Percentiles rank a stretch among this genome's conserved stretches.
phyloP scores from a whole-genome alignment of 2,329 filamentous ascomycete species.

The Apiospora marii region DNA sequence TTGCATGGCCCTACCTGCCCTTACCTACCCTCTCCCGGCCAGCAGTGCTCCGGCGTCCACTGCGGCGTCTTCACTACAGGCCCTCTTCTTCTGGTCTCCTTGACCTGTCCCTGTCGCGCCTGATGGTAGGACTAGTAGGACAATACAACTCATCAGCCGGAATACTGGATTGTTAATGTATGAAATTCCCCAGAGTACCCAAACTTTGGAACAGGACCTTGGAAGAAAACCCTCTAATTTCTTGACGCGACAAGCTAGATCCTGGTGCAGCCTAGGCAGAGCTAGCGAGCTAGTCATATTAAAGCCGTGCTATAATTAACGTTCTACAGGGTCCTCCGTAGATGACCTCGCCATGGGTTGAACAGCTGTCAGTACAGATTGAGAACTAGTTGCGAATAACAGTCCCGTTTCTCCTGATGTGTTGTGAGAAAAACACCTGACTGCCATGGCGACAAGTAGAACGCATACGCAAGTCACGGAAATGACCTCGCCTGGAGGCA shows the following conservation, averaged over 20 bases:
- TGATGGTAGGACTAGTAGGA: not conserved
- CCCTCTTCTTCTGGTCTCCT: no score
- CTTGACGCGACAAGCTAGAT: not conserved
- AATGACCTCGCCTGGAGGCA: not conserved
- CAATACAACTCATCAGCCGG: not conserved
- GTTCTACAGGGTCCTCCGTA: not conserved
- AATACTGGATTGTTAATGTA: not conserved
- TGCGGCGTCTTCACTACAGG: no score
- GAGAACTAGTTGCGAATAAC: not conserved
- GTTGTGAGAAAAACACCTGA: not conserved
- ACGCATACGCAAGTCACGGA: not conserved
- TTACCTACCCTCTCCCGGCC: not conserved
- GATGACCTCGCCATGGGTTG: not conserved
- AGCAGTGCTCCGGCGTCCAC: no score
- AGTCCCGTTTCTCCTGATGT: not conserved
- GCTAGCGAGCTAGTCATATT: conserved; percentile 4
- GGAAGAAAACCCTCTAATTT: conserved; percentile 3
- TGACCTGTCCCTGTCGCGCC: not conserved
- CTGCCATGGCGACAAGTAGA: not conserved
- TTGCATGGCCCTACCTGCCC: conserved; percentile 7
- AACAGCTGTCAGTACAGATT: conserved; percentile 11
- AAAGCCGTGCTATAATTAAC: conserved; percentile 19
- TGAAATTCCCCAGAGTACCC: not conserved
- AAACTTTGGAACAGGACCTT: not conserved
- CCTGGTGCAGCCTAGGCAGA: not conserved